phyloP scores from a whole-genome alignment of 2,329 filamentous ascomycete species.

The Fusarium annulatum region DNA sequence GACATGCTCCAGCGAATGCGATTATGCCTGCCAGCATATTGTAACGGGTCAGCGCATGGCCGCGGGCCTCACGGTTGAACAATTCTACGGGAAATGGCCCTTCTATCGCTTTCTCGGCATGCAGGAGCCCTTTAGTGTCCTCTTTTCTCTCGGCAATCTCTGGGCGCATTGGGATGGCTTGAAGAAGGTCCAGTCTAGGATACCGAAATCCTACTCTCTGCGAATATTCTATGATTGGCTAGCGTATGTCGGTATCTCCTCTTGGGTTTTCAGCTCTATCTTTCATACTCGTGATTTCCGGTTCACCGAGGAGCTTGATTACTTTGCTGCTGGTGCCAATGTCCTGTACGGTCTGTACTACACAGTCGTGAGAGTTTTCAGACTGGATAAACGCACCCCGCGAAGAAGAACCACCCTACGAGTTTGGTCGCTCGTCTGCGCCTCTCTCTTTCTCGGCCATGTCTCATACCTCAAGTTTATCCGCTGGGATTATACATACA shows the following conservation, averaged over 20 bases:
- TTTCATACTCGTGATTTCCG: slow-evolving; percentile 92
- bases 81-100: slow-evolving; percentile 99
- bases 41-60: slow-evolving; percentile 78
- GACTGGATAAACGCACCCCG: slow-evolving; percentile 72
- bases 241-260: slow-evolving; percentile 81
- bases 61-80: slow-evolving; percentile 75
- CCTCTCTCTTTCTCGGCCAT: slow-evolving; percentile 77
- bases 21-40: slow-evolving; percentile 97
- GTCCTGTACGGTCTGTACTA: slow-evolving; percentile 95
- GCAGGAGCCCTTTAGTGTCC: slow-evolving; percentile 92
- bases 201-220: slow-evolving; percentile 80
- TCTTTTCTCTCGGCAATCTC: slow-evolving; percentile 94
- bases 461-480: slow-evolving; percentile 86
- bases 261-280: slow-evolving; percentile 89
- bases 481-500: slow-evolving; percentile 96
- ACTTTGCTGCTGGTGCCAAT: slow-evolving; percentile 90
- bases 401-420: slow-evolving; percentile 66
- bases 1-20: slow-evolving; percentile 93
- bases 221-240: slow-evolving; percentile 84
- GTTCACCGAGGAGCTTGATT: slow-evolving; percentile 92
- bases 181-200: slow-evolving; percentile 71
- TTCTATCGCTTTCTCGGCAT: slow-evolving; percentile 91
- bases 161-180: slow-evolving; percentile 86
- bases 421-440: slow-evolving; percentile 80
- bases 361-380: slow-evolving; percentile 82